phyloP scores from a whole-genome alignment of 2,329 filamentous ascomycete genomes.

The Escovopsis sp. region DNA sequence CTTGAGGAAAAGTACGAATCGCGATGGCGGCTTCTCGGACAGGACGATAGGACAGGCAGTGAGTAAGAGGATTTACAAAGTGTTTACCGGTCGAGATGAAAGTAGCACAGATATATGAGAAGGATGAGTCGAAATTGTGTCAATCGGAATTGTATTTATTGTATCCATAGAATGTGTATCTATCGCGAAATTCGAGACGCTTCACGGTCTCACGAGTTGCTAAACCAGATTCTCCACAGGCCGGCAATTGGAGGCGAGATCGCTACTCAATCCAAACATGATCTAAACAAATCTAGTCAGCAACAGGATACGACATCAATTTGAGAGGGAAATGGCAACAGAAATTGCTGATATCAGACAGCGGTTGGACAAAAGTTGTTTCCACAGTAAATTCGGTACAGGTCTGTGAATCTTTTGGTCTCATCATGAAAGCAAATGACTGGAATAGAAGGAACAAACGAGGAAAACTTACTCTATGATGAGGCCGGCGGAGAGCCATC shows the following conservation, averaged over 20 bases:
- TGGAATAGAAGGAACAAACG: conserved; percentile 7
- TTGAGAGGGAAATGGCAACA: not conserved
- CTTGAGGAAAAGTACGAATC: conserved; percentile 42
- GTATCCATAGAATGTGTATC: not conserved
- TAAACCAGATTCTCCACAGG: not conserved
- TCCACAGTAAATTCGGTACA: conserved; percentile 68
- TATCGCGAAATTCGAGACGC: not conserved
- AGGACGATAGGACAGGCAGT: conserved; percentile 40
- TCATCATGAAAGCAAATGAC: conserved; percentile 44
- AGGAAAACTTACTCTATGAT: conserved; percentile 23
- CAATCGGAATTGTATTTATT: conserved; percentile 1
- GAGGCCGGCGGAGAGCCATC: not conserved
- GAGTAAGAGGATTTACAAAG: conserved; percentile 42
- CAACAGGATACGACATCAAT: not conserved
- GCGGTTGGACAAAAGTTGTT: conserved; percentile 62
- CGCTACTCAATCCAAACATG: not conserved
- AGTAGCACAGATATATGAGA: conserved; percentile 37
- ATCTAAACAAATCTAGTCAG: not conserved
- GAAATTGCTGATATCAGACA: conserved; percentile 43
- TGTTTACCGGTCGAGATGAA: conserved; percentile 44
- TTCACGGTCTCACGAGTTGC: not conserved
- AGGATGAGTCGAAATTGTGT: not conserved
- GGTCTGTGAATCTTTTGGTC: conserved; percentile 62
- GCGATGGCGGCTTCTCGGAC: conserved; percentile 41
- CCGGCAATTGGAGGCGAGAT: not conserved